A percentile compares a stretch with the other conserved stretches of the same genome.
phyloP scores from a whole-genome alignment of 2,329 filamentous ascomycete species.

The Ramularia endophylla region DNA sequence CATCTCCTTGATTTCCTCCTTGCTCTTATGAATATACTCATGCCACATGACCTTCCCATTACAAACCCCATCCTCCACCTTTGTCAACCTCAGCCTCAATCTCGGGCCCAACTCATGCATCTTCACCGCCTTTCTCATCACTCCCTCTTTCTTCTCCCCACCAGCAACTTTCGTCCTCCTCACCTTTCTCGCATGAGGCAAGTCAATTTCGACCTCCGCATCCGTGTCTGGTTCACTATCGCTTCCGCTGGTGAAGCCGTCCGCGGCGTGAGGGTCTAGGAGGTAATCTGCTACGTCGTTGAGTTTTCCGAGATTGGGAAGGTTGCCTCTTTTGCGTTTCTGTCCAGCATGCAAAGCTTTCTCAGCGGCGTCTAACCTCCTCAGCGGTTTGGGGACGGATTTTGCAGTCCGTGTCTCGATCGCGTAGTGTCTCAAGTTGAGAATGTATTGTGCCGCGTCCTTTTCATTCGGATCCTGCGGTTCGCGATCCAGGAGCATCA shows the following conservation, averaged over 20 bases:
- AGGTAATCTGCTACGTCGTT: conserved; percentile 94
- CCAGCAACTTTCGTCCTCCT: conserved; percentile 46
- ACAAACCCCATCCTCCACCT: conserved; percentile 93
- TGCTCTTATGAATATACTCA: conserved; percentile 82
- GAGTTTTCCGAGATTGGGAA: conserved; percentile 86
- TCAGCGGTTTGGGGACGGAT: conserved; percentile 69
- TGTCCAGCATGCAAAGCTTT: conserved; percentile 54
- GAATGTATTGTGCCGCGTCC: conserved; percentile 52
- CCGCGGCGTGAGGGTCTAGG: conserved; percentile 67
- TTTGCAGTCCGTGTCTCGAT: conserved; percentile 86
- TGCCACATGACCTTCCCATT: conserved; percentile 95
- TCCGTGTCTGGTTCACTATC: conserved; percentile 93
- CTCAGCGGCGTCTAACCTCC: conserved; percentile 79
- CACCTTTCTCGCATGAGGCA: conserved; percentile 55
- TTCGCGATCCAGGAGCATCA: conserved; percentile 85
- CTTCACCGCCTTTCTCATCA: conserved; percentile 85
- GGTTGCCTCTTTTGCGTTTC: conserved; percentile 36
- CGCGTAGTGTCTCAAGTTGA: conserved; percentile 89
- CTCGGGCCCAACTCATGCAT: conserved; percentile 87
- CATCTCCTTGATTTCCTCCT: conserved; percentile 68
- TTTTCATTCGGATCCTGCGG: conserved; percentile 27
- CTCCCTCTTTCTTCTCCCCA: conserved; percentile 33
- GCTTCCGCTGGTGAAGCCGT: conserved; percentile 85
- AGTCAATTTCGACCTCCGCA: conserved; percentile 82
- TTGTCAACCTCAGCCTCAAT: conserved; percentile 81